Evolutionary conservation across 2,329 filamentous ascomycete genomes (phyloP).

Genomic region (Parasarocladium wereldwijsianum): DNA sequence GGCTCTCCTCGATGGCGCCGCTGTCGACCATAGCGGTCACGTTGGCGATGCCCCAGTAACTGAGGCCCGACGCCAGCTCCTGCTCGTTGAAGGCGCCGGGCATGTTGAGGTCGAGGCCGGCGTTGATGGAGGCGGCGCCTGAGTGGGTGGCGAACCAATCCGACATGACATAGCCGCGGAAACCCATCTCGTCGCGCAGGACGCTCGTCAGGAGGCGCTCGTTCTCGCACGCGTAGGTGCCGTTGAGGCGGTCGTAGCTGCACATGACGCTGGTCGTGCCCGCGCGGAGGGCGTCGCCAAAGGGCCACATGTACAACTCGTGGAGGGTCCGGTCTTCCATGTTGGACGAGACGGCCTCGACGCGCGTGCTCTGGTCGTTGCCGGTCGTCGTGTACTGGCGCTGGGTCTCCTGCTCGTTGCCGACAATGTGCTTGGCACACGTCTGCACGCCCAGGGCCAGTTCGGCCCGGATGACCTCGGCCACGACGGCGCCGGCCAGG

Average conservation of each 20-base stretch:
- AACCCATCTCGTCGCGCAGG: slow-evolving; percentile 25
- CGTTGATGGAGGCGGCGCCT: slow-evolving; percentile 13
- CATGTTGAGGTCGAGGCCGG: slow-evolving; percentile 14
- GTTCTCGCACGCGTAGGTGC: slow-evolving; percentile 23
- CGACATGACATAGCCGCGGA: slow-evolving; percentile 26
- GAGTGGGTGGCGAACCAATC: slow-evolving; percentile 23
- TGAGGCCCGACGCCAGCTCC: slow-evolving; percentile 5
- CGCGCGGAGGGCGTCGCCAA: slow-evolving; percentile 17
- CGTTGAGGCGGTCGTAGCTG: slow-evolving; percentile 26
- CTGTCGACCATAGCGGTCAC: slow-evolving; percentile 32
- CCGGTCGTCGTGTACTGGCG: slow-evolving; percentile 15
- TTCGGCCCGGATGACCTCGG: slow-evolving; percentile 17
- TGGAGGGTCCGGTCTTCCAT: slow-evolving; percentile 43
- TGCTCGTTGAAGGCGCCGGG: slow-evolving; percentile 12
- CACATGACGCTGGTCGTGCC: slow-evolving; percentile 38
- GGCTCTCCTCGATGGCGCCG: slow-evolving; percentile 23
- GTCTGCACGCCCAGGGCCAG: slow-evolving; percentile 23
- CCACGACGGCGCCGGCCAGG: slow-evolving; percentile 40
- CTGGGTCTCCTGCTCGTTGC: slow-evolving; percentile 20
- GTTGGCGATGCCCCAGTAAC: slow-evolving; percentile 30
- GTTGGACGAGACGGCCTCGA: slow-evolving; percentile 24
- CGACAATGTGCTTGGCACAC: slow-evolving; percentile 23
- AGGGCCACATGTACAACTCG: slow-evolving; percentile 19
- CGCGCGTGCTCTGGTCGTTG: slow-evolving; percentile 10
- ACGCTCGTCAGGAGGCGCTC: slow-evolving; percentile 18